Percentiles rank a stretch among this genome's conserved stretches.
Conservation (phyloP, 148 eudicot genomes). For the Silene latifolia region DNA sequence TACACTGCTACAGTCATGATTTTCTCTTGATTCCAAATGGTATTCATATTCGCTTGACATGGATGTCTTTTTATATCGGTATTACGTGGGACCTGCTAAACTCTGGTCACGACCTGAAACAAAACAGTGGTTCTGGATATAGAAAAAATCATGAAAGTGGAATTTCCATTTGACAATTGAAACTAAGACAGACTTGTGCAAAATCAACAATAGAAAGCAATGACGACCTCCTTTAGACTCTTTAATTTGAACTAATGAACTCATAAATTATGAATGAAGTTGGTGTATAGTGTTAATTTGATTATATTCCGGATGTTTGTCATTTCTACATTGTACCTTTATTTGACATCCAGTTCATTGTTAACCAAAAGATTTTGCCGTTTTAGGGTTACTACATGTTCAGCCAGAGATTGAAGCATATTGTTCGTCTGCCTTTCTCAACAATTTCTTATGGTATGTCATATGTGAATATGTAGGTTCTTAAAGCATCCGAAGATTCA, state of each 20-base stretch:
- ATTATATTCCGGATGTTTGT: background rate
- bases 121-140: background rate
- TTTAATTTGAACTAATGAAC: background rate
- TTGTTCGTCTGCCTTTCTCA: slow-evolving; percentile 88
- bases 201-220: background rate
- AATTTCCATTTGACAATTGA: background rate
- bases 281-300: background rate
- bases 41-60: background rate
- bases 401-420: slow-evolving; percentile 92
- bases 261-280: background rate
- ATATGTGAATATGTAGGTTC: slow-evolving; percentile 28
- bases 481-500: background rate
- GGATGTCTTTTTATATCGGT: background rate
- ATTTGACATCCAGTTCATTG: background rate
- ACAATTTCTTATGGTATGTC: slow-evolving; percentile 76
- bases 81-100: background rate
- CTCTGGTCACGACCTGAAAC: background rate
- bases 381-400: slow-evolving; percentile 87
- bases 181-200: background rate
- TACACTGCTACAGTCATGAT: background rate
- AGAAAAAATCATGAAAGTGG: background rate
- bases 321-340: too few species aligned
- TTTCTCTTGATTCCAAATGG: background rate
- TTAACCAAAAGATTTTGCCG: slow-evolving; percentile 13
- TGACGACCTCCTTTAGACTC: background rate